phyloP scores from a whole-genome alignment of 768 basidiomycete species.

The Tremella mesenterica region DNA sequence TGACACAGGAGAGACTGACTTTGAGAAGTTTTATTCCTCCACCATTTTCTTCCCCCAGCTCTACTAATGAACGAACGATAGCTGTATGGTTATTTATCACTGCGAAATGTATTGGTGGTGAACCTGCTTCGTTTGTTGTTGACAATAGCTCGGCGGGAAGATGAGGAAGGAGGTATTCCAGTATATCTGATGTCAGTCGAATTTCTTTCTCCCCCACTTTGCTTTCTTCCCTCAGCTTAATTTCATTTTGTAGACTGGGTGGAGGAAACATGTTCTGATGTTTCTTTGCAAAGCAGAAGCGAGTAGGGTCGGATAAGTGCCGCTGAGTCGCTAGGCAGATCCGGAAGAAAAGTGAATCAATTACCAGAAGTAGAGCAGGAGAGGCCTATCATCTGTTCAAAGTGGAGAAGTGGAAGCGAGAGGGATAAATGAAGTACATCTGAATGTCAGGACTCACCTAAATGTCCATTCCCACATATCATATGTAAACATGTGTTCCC shows the following conservation, averaged over 20 bases:
- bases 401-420: neutral
- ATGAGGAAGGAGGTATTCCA: slow-evolving; percentile 64
- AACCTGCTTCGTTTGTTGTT: slow-evolving; percentile 60
- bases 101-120: slow-evolving; percentile 88
- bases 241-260: no score
- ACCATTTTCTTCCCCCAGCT: slow-evolving; percentile 39
- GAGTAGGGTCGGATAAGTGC: no score
- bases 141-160: slow-evolving; percentile 53
- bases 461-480: slow-evolving; percentile 79
- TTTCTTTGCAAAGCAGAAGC: no score
- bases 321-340: no score
- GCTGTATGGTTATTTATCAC: slow-evolving; percentile 69
- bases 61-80: slow-evolving; percentile 36
- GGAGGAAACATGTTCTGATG: no score
- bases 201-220: neutral
- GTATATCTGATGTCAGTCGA: slow-evolving; percentile 52
- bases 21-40: slow-evolving; percentile 39
- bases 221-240: no score
- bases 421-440: neutral
- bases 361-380: neutral
- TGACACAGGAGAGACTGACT: slow-evolving; percentile 17
- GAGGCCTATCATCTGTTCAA: no score
- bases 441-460: slow-evolving; percentile 51
- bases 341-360: neutral
- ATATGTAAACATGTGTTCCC: slow-evolving; percentile 78